Conservation (phyloP, 1,284 basidiomycete genomes). For the Coniophora puteana region DNA sequence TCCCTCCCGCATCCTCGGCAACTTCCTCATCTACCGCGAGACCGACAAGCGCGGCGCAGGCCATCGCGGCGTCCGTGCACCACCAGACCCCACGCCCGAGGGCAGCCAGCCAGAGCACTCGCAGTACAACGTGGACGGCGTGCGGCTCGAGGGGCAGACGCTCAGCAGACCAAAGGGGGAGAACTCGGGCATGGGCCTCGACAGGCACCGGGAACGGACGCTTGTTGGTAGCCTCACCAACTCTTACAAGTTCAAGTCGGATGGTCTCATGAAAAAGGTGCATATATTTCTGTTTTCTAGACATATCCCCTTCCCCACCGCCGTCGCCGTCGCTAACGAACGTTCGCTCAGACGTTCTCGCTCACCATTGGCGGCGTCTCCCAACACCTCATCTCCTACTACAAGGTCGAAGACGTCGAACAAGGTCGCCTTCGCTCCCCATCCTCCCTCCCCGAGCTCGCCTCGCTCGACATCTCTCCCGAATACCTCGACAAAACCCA, state of each 20-base stretch:
- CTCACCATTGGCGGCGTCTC: constrained; percentile 81
- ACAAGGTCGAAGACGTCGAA: constrained; percentile 89
- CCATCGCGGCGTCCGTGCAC: constrained; percentile 46
- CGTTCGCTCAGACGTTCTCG: constrained; percentile 76
- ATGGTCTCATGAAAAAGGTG: constrained; percentile 97
- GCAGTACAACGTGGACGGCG: constrained; percentile 27
- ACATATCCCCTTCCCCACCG: constrained; percentile 3
- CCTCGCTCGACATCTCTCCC: constrained; percentile 80
- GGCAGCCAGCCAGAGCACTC: constrained; percentile 30
- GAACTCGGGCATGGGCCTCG: constrained; percentile 41
- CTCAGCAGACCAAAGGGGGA: constrained; percentile 66
- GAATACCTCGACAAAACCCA: constrained; percentile 90
- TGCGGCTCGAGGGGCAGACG: constrained; percentile 38
- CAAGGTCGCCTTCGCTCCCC: constrained; percentile 85
- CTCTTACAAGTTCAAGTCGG: constrained; percentile 86
- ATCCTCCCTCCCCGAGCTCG: constrained; percentile 85
- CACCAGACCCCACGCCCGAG: no score
- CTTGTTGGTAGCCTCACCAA: constrained; percentile 88
- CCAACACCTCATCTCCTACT: constrained; percentile 96
- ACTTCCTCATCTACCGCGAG: constrained; percentile 93
- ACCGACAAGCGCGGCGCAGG: constrained; percentile 77
- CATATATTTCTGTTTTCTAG: constrained; percentile 27
- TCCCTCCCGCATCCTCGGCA: constrained; percentile 84
- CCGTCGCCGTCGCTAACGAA: constrained; percentile 20
- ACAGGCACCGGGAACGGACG: constrained; percentile 73